Base-by-base conservation (phyloP, 164 flowering plant genomes). In the Aristolochia contorta region DNA sequence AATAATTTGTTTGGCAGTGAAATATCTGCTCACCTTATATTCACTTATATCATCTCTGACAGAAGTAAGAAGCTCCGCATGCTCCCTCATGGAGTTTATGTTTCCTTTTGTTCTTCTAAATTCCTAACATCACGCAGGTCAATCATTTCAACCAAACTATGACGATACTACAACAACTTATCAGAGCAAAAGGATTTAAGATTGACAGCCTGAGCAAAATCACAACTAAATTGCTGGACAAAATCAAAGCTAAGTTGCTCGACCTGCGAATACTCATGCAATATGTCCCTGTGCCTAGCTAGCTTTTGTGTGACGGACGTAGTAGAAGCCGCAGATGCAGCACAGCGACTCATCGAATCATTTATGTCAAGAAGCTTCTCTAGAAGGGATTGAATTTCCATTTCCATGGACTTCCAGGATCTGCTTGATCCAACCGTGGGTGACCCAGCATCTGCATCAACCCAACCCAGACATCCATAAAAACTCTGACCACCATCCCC, bases 361-460 rank as follows among this genome's bases (percentile, higher is more conserved):
- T 93, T 93, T 59, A 77, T 72, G 69, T 93, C 98, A 49, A 79
- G 66, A 47, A 93, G 81, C 80, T 86, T 89, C 76, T 93, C 98
- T 48, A 93, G 94, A 75, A 83, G 77, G 10, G 97, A 89, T 32
- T 89, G 83, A 62, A 93, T 93, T 75, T 93, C 98, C 88, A 89
- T 92, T 78, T 92, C 96, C 96, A 84, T 89, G 9, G 98, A 92
- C 72, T 89, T 85, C 93, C 97, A 89, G 33, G 98, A 93, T 75
- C 96, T 82, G 72, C 86, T 78, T 57, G 96, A 76, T 14, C 87
- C 84, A 47, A 89, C 64, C 16, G 84, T 81, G 57, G 98, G 97
- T 60, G 98, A 87, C 54, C 87, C 89, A 61, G 78, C 25, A 64
- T 89, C 98, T 47, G 65, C 80, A 81, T 80, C 78, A 56, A 88